Conservation (phyloP, 257 asterid genomes). For the Nicotiana benthamiana region DNA sequence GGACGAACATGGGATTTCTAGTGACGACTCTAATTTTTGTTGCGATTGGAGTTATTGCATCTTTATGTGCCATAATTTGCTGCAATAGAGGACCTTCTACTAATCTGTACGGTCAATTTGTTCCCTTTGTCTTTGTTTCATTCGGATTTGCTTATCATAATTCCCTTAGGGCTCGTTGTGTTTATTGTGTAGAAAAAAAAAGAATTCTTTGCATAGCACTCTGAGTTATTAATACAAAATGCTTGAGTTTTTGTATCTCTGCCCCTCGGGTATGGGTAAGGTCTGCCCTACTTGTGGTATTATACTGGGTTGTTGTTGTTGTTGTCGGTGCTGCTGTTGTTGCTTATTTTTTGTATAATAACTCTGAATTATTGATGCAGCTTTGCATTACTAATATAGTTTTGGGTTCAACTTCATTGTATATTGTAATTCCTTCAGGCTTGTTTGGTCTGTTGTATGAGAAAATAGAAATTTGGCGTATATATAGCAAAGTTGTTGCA, state of each 20-base stretch:
- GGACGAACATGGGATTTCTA: conserved; percentile 53
- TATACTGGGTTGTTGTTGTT: too few species aligned
- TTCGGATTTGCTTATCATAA: background rate
- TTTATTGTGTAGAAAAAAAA: background rate
- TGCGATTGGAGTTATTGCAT: conserved; percentile 67
- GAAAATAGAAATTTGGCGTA: background rate
- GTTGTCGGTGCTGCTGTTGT: too few species aligned
- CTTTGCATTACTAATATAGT: background rate
- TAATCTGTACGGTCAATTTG: conserved; percentile 54
- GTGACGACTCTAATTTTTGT: conserved; percentile 67
- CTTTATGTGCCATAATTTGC: conserved; percentile 68
- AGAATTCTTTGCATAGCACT: background rate
- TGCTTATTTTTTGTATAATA: too few species aligned
- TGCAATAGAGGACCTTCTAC: conserved; percentile 88
- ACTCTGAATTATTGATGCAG: background rate
- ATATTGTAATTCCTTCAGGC: background rate
- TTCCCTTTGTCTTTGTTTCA: background rate
- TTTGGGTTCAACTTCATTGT: background rate
- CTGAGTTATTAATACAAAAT: background rate
- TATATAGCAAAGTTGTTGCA: background rate
- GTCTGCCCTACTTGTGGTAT: too few species aligned
- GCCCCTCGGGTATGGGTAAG: too few species aligned
- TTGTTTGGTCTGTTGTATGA: background rate
- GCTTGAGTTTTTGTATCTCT: background rate
- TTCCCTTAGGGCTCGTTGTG: background rate